Evolutionary conservation across 768 basidiomycete genomes (phyloP).

Genomic region (Rhodotorula toruloides): DNA sequence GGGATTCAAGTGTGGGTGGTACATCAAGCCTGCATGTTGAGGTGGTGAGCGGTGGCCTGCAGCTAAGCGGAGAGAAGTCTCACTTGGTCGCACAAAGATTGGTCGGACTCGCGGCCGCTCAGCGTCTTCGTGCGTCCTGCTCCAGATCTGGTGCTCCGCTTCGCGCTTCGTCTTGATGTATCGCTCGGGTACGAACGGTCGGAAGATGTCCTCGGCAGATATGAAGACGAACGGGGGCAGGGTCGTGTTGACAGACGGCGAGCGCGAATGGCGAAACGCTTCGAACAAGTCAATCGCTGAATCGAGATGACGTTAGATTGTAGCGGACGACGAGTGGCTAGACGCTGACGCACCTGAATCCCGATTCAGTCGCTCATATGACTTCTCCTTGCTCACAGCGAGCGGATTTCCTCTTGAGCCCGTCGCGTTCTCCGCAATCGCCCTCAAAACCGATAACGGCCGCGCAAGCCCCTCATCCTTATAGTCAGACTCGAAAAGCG

Average conservation of each 20-base stretch:
- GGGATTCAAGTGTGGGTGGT: conserved; percentile 91
- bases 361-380: conserved; percentile 77
- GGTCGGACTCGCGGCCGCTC: conserved; percentile 56
- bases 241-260: conserved; percentile 63
- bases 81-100: conserved; percentile 85
- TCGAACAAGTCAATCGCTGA: conserved; percentile 54
- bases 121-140: conserved; percentile 43
- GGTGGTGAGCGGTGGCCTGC: neutral
- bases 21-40: conserved; percentile 68
- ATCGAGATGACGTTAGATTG: conserved; percentile 14
- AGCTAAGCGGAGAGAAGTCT: conserved; percentile 43
- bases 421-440: conserved; percentile 54
- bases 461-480: conserved; percentile 60
- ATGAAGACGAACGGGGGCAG: conserved; percentile 76
- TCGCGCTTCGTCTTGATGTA: conserved; percentile 94
- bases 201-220: conserved; percentile 89
- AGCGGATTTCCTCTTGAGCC: conserved; percentile 56
- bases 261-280: conserved; percentile 51
- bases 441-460: conserved; percentile 50
- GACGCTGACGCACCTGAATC: conserved; percentile 63
- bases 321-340: neutral
- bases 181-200: conserved; percentile 72
- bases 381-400: conserved; percentile 48
- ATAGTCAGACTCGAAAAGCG: conserved; percentile 77
- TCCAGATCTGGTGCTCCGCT: conserved; percentile 69